These are phyloP conservation scores for Phellinidium pouzarii DNA, from an alignment of 1,284 basidiomycete species.

Conservation along the genomic window DNA sequence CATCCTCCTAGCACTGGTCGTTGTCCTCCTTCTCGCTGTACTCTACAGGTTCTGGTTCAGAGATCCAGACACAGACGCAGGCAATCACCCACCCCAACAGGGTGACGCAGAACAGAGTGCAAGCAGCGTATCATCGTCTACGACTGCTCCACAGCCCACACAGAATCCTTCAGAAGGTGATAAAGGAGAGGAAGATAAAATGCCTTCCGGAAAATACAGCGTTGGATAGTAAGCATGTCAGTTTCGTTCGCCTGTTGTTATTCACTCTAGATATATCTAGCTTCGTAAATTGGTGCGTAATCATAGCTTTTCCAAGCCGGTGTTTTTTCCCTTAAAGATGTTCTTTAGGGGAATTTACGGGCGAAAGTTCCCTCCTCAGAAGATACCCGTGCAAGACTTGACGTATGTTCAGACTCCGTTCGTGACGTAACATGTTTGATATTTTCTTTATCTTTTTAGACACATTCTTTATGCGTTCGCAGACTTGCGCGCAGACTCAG, in stretches of 20 bases:
- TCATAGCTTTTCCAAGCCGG: too few species aligned
- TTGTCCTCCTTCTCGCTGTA: constrained; percentile 7
- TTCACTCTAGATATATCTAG: constrained; percentile 35
- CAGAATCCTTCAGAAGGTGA: constrained; percentile 5
- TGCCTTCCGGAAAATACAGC: constrained; percentile 52
- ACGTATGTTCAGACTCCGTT: constrained; percentile 54
- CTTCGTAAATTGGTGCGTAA: constrained; percentile 66
- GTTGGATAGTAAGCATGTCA: constrained; percentile 64
- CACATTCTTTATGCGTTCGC: constrained; percentile 89
- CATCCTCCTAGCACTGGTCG: constrained; percentile 4
- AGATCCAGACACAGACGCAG: not conserved
- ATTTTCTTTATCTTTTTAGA: constrained; percentile 29
- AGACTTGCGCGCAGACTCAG: constrained; percentile 74
- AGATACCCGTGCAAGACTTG: constrained; percentile 76
- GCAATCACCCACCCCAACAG: constrained; percentile 6
- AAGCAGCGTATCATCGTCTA: not conserved
- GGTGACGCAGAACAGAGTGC: not conserved
- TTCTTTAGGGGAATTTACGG: constrained; percentile 93
- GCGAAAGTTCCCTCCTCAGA: constrained; percentile 76
- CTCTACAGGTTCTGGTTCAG: constrained; percentile 16
- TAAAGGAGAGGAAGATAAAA: constrained; percentile 23
- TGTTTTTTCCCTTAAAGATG: too few species aligned
- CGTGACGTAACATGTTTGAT: constrained; percentile 13
- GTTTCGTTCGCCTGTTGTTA: constrained; percentile 13
- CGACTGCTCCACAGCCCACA: constrained; percentile 5